phyloP scores from a whole-genome alignment of 805 yeast genomes.

The Wickerhamiella sorbophila region DNA sequence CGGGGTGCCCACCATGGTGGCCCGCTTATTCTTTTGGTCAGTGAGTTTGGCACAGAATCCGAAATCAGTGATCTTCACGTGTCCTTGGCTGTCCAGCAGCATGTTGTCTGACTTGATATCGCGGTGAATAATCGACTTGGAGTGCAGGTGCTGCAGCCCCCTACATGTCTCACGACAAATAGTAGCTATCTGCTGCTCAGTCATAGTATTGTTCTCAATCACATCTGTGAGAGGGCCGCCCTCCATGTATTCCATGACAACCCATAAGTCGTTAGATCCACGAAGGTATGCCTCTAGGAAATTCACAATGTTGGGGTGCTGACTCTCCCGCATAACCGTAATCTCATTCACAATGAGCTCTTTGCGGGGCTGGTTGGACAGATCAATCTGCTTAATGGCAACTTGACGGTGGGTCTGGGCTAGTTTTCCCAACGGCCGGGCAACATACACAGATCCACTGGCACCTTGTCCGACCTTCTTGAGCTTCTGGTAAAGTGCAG shows the following conservation, averaged over 20 bases:
- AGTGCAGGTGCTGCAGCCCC: constrained; percentile 85
- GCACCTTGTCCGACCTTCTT: constrained; percentile 96
- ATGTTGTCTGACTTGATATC: constrained; percentile 97
- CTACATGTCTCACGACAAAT: constrained; percentile 81
- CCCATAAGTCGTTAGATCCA: constrained; percentile 70
- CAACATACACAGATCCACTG: constrained; percentile 91
- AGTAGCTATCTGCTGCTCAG: constrained; percentile 81
- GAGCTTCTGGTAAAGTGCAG: constrained; percentile 39
- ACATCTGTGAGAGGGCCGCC: constrained; percentile 96
- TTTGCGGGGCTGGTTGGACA: constrained; percentile 81
- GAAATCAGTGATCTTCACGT: constrained; percentile 90
- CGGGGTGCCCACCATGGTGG: constrained; percentile 81
- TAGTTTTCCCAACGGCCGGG: constrained; percentile 36
- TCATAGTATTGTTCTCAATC: constrained; percentile 70
- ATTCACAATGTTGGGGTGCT: constrained; percentile 88
- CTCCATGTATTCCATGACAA: constrained; percentile 99
- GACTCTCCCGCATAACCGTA: constrained; percentile 89
- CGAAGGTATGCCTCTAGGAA: constrained; percentile 81
- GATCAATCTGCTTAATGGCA: constrained; percentile 93
- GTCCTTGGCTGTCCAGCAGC: constrained; percentile 62
- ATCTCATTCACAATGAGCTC: constrained; percentile 93
- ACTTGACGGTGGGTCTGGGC: constrained; percentile 31
- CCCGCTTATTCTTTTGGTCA: constrained; percentile 56
- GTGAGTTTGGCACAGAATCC: constrained; percentile 73
- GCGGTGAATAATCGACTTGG: constrained; percentile 85